phyloP scores from a whole-genome alignment of 768 basidiomycete species.

The Calocera cornea region DNA sequence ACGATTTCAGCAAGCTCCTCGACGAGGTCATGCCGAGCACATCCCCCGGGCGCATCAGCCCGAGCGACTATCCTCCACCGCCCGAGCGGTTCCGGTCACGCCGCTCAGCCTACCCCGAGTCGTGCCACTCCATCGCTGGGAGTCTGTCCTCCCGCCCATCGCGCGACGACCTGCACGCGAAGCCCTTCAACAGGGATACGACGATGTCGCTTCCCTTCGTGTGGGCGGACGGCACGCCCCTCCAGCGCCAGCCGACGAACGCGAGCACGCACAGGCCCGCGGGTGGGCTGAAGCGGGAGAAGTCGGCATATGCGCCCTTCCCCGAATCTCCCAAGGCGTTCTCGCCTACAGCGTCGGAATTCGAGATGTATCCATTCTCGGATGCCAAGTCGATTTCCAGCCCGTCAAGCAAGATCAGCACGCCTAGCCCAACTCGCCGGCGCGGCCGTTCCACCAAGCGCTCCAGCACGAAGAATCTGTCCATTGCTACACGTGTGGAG shows the following conservation, averaged over 20 bases:
- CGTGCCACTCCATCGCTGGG: not conserved
- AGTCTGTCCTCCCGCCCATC: not conserved
- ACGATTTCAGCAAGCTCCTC: not conserved
- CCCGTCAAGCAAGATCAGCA: not conserved
- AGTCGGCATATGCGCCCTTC: constrained; percentile 1
- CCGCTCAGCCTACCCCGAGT: not conserved
- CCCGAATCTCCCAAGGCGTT: not conserved
- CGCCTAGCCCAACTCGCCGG: not conserved
- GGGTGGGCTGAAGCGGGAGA: not conserved
- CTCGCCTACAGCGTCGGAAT: not conserved
- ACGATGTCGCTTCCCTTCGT: not conserved
- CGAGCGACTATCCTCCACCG: not conserved
- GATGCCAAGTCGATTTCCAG: not conserved
- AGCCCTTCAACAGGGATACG: not conserved
- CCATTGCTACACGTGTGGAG: not conserved
- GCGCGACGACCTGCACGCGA: not conserved
- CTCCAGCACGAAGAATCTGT: not conserved
- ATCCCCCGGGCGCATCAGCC: not conserved
- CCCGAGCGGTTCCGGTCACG: not conserved
- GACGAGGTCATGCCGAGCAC: not conserved
- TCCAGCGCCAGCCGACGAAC: constrained; percentile 1
- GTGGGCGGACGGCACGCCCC: not conserved
- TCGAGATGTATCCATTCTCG: not conserved
- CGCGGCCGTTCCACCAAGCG: not conserved
- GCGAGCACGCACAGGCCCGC: not conserved